These are phyloP conservation scores for Pythium grandisporangium DNA, from an alignment of 352 stramenopile genomes.

Conservation along the genomic window DNA sequence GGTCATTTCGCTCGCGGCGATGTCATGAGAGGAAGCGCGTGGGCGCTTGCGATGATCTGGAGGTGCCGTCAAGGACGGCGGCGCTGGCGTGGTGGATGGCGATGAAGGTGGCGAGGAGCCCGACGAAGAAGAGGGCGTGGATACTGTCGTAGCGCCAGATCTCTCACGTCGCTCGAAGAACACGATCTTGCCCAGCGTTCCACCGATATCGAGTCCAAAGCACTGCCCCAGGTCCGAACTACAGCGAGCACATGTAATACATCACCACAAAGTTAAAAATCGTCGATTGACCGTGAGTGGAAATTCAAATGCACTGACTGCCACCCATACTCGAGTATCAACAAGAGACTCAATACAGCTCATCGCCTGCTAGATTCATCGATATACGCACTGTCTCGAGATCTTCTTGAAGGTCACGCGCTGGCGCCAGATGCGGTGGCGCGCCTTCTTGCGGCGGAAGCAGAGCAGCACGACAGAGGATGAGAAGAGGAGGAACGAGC, in stretches of 20 bases:
- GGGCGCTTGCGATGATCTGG: constrained; percentile 48
- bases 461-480: constrained; percentile 56
- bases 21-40: constrained; percentile 66
- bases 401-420: constrained; percentile 82
- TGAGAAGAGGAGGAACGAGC: constrained; percentile 70
- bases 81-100: constrained; percentile 1
- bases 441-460: constrained; percentile 51
- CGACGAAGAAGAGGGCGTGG: background rate
- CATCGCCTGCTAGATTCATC: too few species aligned
- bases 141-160: too few species aligned
- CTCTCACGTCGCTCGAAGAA: constrained; percentile 89
- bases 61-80: too few species aligned
- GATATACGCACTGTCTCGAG: constrained; percentile 62
- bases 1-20: constrained; percentile 76
- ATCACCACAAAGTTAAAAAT: too few species aligned
- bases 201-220: constrained; percentile 84
- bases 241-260: background rate
- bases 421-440: constrained; percentile 57
- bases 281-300: too few species aligned
- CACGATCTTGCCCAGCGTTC: constrained; percentile 93
- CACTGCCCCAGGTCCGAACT: constrained; percentile 80
- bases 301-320: too few species aligned
- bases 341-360: too few species aligned
- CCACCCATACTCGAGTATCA: too few species aligned
- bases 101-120: background rate